phyloP scores from a whole-genome alignment of 2,329 filamentous ascomycete genomes.

The Colletotrichum cordylinicola region DNA sequence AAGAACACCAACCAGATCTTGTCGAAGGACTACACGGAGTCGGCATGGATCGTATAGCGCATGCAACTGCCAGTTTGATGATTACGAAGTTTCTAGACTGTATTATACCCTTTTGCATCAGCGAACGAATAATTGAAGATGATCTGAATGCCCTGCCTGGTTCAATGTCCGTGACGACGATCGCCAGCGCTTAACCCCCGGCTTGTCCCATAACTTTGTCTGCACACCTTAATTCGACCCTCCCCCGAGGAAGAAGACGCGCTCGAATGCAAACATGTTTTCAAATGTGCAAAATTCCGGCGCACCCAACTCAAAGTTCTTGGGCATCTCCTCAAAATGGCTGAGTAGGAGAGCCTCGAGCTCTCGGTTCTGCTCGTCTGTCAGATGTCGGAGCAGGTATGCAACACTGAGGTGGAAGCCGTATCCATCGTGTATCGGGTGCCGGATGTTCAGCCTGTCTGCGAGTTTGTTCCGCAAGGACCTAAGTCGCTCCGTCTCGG shows the following conservation, averaged over 20 bases:
- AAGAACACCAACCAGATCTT: conserved; percentile 2
- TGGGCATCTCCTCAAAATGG: conserved; percentile 19
- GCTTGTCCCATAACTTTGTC: no score
- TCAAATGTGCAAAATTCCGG: conserved; percentile 30
- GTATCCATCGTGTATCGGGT: conserved; percentile 25
- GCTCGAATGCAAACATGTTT: conserved; percentile 29
- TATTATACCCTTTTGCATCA: neutral
- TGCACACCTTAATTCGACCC: neutral
- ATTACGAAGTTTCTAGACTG: neutral
- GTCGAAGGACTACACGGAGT: conserved; percentile 7
- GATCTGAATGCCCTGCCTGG: neutral
- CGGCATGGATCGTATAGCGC: conserved; percentile 9
- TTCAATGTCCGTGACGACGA: neutral
- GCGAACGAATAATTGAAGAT: neutral
- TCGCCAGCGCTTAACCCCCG: neutral
- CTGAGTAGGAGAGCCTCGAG: conserved; percentile 17
- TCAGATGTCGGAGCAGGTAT: conserved; percentile 26
- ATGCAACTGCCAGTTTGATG: neutral
- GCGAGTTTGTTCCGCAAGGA: conserved; percentile 26
- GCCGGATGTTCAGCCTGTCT: conserved; percentile 20
- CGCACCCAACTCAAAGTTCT: conserved; percentile 25
- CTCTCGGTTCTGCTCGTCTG: conserved; percentile 17
- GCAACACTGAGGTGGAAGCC: conserved; percentile 29
- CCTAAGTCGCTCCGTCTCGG: conserved; percentile 21
- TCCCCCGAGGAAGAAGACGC: conserved; percentile 15